Evolutionary conservation across 192 early-diverging fungal genomes (phyloP).

Genomic region (Podila minutissima): DNA sequence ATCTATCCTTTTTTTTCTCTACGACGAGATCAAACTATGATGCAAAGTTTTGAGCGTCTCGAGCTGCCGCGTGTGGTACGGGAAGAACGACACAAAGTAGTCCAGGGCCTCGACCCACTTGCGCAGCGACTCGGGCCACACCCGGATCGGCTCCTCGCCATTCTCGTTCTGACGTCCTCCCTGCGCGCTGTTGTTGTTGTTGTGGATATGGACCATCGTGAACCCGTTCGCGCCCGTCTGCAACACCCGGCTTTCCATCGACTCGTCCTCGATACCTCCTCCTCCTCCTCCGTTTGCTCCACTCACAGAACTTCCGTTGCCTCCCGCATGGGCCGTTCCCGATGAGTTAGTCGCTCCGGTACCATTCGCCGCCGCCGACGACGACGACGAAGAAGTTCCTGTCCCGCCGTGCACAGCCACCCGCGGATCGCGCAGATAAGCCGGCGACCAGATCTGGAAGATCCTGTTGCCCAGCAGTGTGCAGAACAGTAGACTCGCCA

Average conservation of each 20-base stretch:
- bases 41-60: conserved; percentile 54
- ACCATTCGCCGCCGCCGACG: background rate
- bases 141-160: conserved; percentile 20
- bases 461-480: conserved; percentile 58
- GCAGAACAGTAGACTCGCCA: conserved; percentile 75
- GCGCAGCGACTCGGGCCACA: conserved; percentile 60
- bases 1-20: too few species aligned
- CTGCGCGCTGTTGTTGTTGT: background rate
- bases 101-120: conserved; percentile 65
- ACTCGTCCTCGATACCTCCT: background rate
- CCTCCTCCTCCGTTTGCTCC: background rate
- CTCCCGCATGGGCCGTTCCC: background rate
- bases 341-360: background rate
- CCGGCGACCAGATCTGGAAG: conserved; percentile 62
- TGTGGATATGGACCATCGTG: conserved; percentile 12
- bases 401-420: background rate
- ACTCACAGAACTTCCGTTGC: background rate
- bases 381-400: background rate
- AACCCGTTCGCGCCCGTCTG: conserved; percentile 35
- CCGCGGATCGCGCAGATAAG: conserved; percentile 43
- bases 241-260: background rate
- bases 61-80: conserved; percentile 53
- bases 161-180: background rate
- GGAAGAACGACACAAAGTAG: conserved; percentile 65
- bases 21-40: conserved; percentile 46